Conservation (phyloP, 768 basidiomycete species). For the Galerina sulciceps region DNA sequence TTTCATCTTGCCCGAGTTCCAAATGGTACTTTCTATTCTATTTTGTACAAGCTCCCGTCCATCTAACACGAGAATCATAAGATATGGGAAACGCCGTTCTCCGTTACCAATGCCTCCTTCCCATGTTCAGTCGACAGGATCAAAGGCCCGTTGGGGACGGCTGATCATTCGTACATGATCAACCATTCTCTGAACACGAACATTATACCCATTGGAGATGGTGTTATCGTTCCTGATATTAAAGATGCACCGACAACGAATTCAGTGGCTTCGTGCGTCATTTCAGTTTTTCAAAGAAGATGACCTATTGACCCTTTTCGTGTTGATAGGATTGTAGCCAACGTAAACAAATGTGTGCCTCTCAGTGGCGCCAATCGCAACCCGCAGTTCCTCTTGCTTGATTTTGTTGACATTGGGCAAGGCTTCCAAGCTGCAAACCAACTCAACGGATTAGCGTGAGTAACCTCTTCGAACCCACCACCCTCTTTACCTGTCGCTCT, state of each 20-base stretch:
- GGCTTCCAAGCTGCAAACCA: constrained; percentile 45
- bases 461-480: constrained; percentile 9
- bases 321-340: constrained; percentile 36
- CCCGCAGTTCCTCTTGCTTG: constrained; percentile 58
- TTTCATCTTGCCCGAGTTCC: constrained; percentile 61
- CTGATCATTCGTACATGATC: constrained; percentile 61
- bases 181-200: constrained; percentile 61
- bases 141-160: constrained; percentile 46
- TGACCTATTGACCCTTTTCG: not conserved
- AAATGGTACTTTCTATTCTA: constrained; percentile 40
- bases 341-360: constrained; percentile 47
- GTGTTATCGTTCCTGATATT: constrained; percentile 43
- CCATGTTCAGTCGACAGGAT: constrained; percentile 59
- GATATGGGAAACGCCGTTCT: constrained; percentile 66
- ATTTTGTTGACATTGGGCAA: constrained; percentile 54
- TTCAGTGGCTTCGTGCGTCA: constrained; percentile 39
- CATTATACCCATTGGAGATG: constrained; percentile 37
- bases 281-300: not conserved
- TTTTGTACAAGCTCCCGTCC: no score
- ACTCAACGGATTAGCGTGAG: constrained; percentile 49
- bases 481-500: not conserved
- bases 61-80: constrained; percentile 15
- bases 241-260: constrained; percentile 42
- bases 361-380: constrained; percentile 44
- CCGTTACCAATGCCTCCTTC: constrained; percentile 50